A percentile compares a stretch with the other conserved stretches of the same genome.
phyloP scores from a whole-genome alignment of 1,284 basidiomycete species.

The Grifola frondosa region DNA sequence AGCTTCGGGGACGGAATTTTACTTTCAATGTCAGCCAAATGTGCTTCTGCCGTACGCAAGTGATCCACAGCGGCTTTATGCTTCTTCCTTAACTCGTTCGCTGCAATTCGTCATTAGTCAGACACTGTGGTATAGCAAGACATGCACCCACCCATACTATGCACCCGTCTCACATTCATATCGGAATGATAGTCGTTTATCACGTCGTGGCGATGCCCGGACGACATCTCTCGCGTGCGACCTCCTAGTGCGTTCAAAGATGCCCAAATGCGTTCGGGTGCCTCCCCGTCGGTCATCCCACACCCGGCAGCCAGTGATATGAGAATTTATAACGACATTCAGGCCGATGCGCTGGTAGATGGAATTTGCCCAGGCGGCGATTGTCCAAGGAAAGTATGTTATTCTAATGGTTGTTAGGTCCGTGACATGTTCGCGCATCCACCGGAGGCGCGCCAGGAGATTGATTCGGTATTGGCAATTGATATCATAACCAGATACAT shows the following conservation, averaged over 20 bases:
- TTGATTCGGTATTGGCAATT: conserved; percentile 12
- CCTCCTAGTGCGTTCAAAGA: conserved; percentile 7
- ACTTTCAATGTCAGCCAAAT: not conserved
- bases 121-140: not conserved
- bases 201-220: conserved; percentile 18
- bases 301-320: conserved; percentile 16
- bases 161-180: not conserved
- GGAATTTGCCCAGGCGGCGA: conserved; percentile 25
- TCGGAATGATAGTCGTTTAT: conserved; percentile 26
- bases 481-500: conserved; percentile 9
- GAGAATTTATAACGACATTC: conserved; percentile 19
- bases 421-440: too few relatives aligned
- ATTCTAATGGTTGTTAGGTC: too few relatives aligned
- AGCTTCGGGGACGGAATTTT: not conserved
- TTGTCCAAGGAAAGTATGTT: too few relatives aligned
- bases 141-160: not conserved
- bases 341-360: conserved; percentile 17
- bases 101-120: too few relatives aligned
- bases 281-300: conserved; percentile 21
- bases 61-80: not conserved
- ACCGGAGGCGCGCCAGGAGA: not conserved
- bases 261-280: conserved; percentile 19
- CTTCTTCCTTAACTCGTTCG: not conserved
- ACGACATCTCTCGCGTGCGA: conserved; percentile 22
- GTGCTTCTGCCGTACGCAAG: not conserved